Conservation (phyloP, 257 asterid genomes). For the Solanum tarijense region DNA sequence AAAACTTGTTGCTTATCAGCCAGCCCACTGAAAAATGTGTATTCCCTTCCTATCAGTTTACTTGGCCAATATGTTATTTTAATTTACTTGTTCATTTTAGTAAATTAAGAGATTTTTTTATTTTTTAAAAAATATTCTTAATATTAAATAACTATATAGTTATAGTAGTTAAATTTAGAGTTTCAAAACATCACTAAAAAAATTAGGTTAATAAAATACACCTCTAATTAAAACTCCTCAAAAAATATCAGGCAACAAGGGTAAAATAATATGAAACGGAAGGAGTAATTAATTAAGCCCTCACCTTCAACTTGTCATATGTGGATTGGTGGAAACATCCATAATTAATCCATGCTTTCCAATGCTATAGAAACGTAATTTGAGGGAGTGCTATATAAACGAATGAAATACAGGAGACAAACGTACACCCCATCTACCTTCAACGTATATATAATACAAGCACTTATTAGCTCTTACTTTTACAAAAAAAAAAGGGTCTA, state of each 20-base stretch:
- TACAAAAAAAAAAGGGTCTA: not conserved
- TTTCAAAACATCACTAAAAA: too few species aligned
- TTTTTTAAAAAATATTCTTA: too few species aligned
- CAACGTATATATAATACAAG: not conserved
- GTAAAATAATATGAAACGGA: too few species aligned
- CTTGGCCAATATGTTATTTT: too few species aligned
- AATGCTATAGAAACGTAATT: not conserved
- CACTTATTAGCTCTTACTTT: not conserved
- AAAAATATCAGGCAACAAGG: too few species aligned
- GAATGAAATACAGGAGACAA: not conserved
- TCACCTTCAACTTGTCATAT: not conserved
- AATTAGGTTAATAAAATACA: too few species aligned
- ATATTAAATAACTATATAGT: too few species aligned
- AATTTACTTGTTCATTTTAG: too few species aligned
- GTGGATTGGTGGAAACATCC: not conserved
- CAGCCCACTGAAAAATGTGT: conserved; percentile 34
- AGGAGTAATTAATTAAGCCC: not conserved
- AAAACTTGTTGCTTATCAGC: conserved; percentile 2
- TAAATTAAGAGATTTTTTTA: too few species aligned
- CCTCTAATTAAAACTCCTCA: too few species aligned
- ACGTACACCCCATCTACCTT: not conserved
- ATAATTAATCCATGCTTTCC: not conserved
- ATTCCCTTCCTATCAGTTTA: not conserved
- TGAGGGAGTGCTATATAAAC: not conserved
- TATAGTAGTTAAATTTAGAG: not conserved